Conservation (phyloP, 495 filamentous ascomycete genomes). For the Podospora anserina region DNA sequence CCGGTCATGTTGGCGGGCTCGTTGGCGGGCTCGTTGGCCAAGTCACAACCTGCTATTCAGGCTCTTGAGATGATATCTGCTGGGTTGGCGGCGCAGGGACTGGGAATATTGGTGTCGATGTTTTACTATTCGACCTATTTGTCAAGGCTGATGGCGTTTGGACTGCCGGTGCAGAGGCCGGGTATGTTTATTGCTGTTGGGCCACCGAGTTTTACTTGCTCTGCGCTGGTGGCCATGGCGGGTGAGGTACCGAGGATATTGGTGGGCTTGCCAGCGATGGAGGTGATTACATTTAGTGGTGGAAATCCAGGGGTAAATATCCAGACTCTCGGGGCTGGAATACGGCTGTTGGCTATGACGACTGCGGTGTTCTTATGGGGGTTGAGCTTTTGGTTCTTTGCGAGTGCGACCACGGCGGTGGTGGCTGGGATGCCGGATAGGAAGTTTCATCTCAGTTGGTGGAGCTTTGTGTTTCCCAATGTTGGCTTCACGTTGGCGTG, state of each 20-base stretch:
- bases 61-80: conserved; percentile 47
- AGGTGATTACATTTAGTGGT: background rate
- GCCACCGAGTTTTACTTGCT: conserved; percentile 64
- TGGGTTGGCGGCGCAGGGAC: conserved; percentile 51
- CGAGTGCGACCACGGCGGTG: conserved; percentile 53
- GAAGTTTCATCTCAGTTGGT: conserved; percentile 55
- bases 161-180: conserved; percentile 53
- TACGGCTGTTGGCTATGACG: conserved; percentile 50
- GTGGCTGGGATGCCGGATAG: conserved; percentile 51
- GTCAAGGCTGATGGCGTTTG: conserved; percentile 56
- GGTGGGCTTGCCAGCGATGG: background rate
- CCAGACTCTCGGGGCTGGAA: conserved; percentile 31
- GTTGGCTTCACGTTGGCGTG: conserved; percentile 52
- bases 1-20: conserved; percentile 54
- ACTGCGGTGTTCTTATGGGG: conserved; percentile 65
- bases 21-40: conserved; percentile 41
- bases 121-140: conserved; percentile 58
- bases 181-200: conserved; percentile 74
- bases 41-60: conserved; percentile 35
- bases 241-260: conserved; percentile 36
- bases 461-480: conserved; percentile 58
- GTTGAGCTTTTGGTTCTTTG: conserved; percentile 70
- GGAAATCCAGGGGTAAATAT: conserved; percentile 12
- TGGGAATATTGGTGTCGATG: conserved; percentile 48
- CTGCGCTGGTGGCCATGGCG: conserved; percentile 65